phyloP scores from a whole-genome alignment of 75 land plant species.

The Chamaecyparis obtusa region DNA sequence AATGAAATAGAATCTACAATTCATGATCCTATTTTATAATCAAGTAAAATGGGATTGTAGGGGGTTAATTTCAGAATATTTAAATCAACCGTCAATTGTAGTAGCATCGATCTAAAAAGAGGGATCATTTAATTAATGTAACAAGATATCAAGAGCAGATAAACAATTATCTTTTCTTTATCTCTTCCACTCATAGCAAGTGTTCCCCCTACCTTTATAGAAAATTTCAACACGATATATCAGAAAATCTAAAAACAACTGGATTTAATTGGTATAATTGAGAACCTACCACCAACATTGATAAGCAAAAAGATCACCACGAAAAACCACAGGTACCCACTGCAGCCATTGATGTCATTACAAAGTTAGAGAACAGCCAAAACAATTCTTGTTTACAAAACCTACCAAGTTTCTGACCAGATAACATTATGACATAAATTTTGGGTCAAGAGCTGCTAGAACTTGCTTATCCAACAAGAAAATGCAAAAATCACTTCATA shows the following conservation, averaged over 20 bases:
- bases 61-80: neutral
- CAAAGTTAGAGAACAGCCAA: neutral
- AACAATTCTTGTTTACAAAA: neutral
- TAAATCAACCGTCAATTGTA: neutral
- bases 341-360: constrained; percentile 30
- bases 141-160: neutral
- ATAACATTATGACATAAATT: neutral
- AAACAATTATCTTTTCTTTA: neutral
- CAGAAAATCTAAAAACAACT: neutral
- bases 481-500: neutral
- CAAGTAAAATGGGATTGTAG: constrained; percentile 21
- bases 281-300: constrained; percentile 72
- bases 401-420: neutral
- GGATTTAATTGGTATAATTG: neutral
- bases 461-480: neutral
- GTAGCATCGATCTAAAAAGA: neutral
- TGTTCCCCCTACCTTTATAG: neutral
- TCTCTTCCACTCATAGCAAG: neutral
- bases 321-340: constrained; percentile 82
- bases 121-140: neutral
- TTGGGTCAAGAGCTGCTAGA: neutral
- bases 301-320: constrained; percentile 75
- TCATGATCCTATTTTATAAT: constrained; percentile 27
- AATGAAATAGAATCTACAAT: constrained; percentile 17
- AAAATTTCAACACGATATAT: neutral